Percentiles rank a stretch among this genome's conserved stretches.
Conservation (phyloP, 2,329 filamentous ascomycete species). For the Cladophialophora immunda region DNA sequence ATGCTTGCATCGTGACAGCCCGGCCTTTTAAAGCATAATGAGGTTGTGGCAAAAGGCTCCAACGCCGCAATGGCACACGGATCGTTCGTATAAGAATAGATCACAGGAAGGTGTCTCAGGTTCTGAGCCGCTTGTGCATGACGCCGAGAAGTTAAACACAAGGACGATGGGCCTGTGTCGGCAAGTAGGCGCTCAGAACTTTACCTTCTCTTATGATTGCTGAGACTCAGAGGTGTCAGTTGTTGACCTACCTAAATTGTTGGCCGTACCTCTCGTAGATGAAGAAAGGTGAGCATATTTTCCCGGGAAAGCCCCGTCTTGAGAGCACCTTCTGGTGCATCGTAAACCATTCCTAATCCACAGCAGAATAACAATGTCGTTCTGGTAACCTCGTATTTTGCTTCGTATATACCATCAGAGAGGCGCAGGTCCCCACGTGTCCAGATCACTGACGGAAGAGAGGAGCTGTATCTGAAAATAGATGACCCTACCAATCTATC, state of each 20-base stretch:
- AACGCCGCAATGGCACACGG: not conserved
- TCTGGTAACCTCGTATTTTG: not conserved
- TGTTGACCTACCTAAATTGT: not conserved
- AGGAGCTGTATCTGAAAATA: not conserved
- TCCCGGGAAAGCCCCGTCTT: not conserved
- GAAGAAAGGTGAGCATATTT: not conserved
- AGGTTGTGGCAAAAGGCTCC: not conserved
- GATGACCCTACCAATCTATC: not conserved
- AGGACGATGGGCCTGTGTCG: slow-evolving; percentile 1
- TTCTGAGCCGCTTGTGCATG: not conserved
- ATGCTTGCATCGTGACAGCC: not conserved
- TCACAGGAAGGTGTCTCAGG: not conserved
- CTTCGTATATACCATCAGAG: not conserved
- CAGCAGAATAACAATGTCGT: not conserved
- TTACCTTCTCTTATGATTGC: not conserved
- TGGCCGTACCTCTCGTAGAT: not conserved
- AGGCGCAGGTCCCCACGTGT: not conserved
- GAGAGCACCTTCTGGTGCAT: not conserved
- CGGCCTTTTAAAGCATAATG: not conserved
- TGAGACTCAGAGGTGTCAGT: not conserved
- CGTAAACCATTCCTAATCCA: not conserved
- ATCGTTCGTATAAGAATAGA: not conserved
- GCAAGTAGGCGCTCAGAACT: slow-evolving; percentile 20
- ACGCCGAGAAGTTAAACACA: not conserved
- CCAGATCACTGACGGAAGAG: not conserved